Conservation (phyloP, 2,329 filamentous ascomycete genomes). For the Botrytis cinerea region DNA sequence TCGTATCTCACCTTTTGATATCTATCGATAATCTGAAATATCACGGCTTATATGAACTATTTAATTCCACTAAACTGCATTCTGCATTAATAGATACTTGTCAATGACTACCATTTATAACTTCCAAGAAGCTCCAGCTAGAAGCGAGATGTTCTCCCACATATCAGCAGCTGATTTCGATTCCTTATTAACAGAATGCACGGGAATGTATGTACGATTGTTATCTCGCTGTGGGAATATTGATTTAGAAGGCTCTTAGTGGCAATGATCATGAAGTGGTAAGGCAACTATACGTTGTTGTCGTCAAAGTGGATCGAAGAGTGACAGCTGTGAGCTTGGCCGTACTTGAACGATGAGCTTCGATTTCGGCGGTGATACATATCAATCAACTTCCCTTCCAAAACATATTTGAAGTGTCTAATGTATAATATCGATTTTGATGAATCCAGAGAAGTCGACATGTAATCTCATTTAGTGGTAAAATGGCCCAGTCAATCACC, state of each 20-base stretch:
- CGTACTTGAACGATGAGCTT: background rate
- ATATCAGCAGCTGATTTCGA: background rate
- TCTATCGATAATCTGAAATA: background rate
- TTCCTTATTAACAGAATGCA: background rate
- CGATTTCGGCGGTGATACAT: background rate
- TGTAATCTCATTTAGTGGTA: background rate
- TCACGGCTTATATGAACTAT: background rate
- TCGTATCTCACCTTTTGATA: background rate
- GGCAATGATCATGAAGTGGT: background rate
- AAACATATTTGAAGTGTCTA: background rate
- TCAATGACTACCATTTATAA: background rate
- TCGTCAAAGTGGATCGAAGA: background rate
- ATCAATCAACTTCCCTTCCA: background rate
- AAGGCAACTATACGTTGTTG: background rate
- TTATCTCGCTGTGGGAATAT: rapidly evolving
- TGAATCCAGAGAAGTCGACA: no score
- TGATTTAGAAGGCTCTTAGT: background rate
- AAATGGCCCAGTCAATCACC: background rate
- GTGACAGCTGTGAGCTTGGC: background rate
- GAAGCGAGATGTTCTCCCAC: background rate
- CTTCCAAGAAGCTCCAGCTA: background rate
- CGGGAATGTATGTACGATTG: background rate
- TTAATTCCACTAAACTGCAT: background rate
- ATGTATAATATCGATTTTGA: background rate
- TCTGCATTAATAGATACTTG: background rate